Evolutionary conservation across 257 asterid species (phyloP).

Genomic region (Fraxinus pennsylvanica): DNA sequence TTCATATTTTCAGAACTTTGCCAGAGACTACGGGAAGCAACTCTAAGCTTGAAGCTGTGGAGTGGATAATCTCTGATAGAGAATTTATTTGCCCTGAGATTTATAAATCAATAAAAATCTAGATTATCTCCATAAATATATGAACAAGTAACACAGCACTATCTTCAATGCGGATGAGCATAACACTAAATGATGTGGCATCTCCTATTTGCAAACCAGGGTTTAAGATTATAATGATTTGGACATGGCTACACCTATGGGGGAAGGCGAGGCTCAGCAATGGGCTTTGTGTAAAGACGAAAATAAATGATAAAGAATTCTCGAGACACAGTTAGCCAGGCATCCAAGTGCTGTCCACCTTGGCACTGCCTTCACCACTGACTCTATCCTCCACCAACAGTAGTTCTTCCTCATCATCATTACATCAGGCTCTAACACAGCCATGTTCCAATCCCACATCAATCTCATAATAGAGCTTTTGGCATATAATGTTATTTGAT

Average conservation of each 20-base stretch:
- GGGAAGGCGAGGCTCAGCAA: not conserved
- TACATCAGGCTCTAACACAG: too few relatives aligned
- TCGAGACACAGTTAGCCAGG: not conserved
- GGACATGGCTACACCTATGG: not conserved
- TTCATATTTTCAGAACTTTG: slow-evolving; percentile 46
- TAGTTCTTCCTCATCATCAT: not conserved
- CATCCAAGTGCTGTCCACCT: not conserved
- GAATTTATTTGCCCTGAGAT: slow-evolving; percentile 45
- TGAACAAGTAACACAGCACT: not conserved
- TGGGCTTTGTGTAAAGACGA: not conserved
- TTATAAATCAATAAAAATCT: slow-evolving; percentile 1
- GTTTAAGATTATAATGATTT: not conserved
- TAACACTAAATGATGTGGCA: not conserved
- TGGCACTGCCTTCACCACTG: not conserved
- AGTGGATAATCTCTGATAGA: slow-evolving; percentile 59
- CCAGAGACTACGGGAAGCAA: slow-evolving; percentile 75
- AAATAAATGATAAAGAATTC: not conserved
- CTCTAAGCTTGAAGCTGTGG: slow-evolving; percentile 67
- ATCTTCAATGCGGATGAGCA: not conserved
- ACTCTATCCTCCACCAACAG: not conserved
- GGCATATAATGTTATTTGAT: too few relatives aligned
- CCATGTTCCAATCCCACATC: too few relatives aligned
- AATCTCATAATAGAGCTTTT: too few relatives aligned
- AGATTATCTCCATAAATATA: not conserved
- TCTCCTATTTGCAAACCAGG: not conserved